phyloP scores from a whole-genome alignment of 345 rosid species.

The Eucalyptus globulus region DNA sequence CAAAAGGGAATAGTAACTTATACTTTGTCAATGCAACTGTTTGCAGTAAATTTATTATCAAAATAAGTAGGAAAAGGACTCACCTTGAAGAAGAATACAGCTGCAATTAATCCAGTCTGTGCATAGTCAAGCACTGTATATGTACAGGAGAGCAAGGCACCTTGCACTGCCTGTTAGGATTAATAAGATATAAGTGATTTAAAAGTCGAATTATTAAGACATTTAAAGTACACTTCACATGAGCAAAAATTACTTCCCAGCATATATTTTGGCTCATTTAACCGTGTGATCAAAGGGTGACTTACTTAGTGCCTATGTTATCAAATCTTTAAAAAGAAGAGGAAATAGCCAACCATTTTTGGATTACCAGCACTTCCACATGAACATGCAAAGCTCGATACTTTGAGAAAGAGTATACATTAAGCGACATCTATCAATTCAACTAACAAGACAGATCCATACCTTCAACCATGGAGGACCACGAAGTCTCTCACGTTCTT shows the following conservation, averaged over 20 bases:
- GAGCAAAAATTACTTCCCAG: not conserved
- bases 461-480: constrained; percentile 99
- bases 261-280: not conserved
- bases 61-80: constrained; percentile 12
- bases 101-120: constrained; percentile 93
- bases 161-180: constrained; percentile 54
- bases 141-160: constrained; percentile 70
- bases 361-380: not conserved
- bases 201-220: not conserved
- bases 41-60: not conserved
- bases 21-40: not conserved
- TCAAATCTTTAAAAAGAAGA: not conserved
- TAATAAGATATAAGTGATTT: not conserved
- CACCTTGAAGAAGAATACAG: constrained; percentile 92
- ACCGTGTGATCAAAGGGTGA: not conserved
- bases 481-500: constrained; percentile 85
- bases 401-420: not conserved
- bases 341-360: not conserved
- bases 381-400: not conserved
- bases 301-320: not conserved
- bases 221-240: not conserved
- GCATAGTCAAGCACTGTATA: constrained; percentile 90
- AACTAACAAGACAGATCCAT: not conserved
- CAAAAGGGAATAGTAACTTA: not conserved
- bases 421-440: not conserved